phyloP scores from a whole-genome alignment of 257 asterid genomes.

The Datura wrightii region DNA sequence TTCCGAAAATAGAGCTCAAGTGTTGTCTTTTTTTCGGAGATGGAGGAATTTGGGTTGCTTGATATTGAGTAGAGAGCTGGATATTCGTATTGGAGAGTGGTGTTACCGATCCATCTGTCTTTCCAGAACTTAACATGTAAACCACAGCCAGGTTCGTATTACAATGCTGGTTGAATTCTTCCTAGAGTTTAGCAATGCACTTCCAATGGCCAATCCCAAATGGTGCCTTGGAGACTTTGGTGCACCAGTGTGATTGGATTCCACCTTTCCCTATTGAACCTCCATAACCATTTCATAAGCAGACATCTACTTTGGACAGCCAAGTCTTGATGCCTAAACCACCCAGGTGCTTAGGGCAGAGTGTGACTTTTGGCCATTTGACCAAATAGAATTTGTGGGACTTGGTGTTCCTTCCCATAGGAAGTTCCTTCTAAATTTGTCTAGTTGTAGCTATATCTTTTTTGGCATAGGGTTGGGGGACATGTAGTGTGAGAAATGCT shows the following conservation, averaged over 20 bases:
- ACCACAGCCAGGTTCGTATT: conserved; percentile 12
- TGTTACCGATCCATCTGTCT: not conserved
- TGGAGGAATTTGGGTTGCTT: not conserved
- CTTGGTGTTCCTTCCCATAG: conserved; percentile 18
- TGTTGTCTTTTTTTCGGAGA: conserved; percentile 14
- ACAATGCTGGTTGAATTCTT: not conserved
- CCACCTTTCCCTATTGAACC: conserved; percentile 12
- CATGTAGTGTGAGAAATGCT: not conserved
- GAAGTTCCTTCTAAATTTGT: conserved; percentile 10
- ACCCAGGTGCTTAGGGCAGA: not conserved
- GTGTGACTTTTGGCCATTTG: conserved; percentile 1
- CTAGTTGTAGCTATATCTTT: not conserved
- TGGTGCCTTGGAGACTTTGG: not conserved
- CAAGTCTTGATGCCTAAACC: conserved; percentile 19
- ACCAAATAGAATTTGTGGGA: not conserved
- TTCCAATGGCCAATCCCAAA: conserved; percentile 9
- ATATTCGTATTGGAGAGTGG: not conserved
- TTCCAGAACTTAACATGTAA: not conserved
- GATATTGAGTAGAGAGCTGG: not conserved
- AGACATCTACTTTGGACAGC: not conserved
- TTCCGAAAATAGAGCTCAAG: not conserved
- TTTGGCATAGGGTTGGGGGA: not conserved
- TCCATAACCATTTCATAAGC: conserved; percentile 12
- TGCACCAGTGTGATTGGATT: not conserved
- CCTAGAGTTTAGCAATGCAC: not conserved